Conservation (phyloP, 1,284 basidiomycete genomes). For the Trichosporon ovoides region DNA sequence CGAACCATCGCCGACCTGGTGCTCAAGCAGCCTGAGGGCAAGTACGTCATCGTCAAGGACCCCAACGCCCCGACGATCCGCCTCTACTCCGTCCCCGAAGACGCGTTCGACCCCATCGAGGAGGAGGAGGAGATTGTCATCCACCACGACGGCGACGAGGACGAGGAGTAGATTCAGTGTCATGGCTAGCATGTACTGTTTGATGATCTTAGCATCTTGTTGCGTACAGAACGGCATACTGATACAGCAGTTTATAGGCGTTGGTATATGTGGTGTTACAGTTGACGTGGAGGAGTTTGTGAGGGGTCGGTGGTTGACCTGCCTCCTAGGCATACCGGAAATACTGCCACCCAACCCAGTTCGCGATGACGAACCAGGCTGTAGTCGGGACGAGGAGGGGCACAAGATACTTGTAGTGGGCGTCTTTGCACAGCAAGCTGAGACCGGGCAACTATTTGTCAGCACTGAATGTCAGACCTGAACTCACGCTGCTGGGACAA, state of each 20-base stretch:
- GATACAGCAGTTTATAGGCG: too few relatives aligned
- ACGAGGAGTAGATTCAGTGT: constrained; percentile 22
- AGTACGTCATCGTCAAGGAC: constrained; percentile 91
- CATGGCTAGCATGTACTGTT: constrained; percentile 18
- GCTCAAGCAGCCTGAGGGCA: constrained; percentile 93
- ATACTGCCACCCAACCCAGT: constrained; percentile 96
- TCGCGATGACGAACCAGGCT: constrained; percentile 85
- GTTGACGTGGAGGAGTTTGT: too few relatives aligned
- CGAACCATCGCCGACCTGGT: constrained; percentile 85
- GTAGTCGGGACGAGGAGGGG: constrained; percentile 73
- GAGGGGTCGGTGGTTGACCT: too few relatives aligned
- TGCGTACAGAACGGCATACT: background rate
- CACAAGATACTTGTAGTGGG: constrained; percentile 82
- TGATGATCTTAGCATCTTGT: background rate
- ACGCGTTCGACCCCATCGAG: constrained; percentile 77
- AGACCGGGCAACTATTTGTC: constrained; percentile 7
- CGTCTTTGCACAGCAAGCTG: constrained; percentile 52
- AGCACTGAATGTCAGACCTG: background rate
- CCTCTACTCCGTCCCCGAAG: constrained; percentile 82
- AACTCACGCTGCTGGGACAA: constrained; percentile 11
- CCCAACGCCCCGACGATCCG: constrained; percentile 93
- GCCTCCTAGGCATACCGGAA: constrained; percentile 64
- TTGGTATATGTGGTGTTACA: too few relatives aligned
- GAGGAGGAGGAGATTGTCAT: constrained; percentile 61
- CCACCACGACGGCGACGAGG: constrained; percentile 24